Percentiles rank a stretch among this genome's conserved stretches.
Conservation (phyloP, 139 green algal genomes). For the Nannochloris sp. region DNA sequence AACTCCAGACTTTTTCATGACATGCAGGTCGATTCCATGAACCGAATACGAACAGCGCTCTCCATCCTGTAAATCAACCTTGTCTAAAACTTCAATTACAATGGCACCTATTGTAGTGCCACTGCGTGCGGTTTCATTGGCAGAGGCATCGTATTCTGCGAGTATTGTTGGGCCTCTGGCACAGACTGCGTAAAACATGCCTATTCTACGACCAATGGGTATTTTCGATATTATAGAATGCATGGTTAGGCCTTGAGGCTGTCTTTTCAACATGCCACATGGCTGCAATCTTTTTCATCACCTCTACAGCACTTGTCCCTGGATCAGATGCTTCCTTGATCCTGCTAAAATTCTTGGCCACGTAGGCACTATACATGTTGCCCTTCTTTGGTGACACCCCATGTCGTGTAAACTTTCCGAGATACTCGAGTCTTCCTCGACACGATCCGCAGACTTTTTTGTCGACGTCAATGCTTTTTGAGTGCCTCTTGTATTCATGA, state of each 20-base stretch:
- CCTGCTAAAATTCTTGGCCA: constrained; percentile 23
- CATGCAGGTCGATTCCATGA: constrained; percentile 81
- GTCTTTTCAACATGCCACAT: constrained; percentile 17
- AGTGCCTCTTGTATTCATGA: constrained; percentile 42
- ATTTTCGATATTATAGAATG: no score
- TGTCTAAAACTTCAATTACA: constrained; percentile 53
- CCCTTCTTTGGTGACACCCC: constrained; percentile 30
- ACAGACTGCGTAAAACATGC: no score
- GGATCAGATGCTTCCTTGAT: constrained; percentile 1
- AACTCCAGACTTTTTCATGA: constrained; percentile 61
- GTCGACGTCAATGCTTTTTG: constrained; percentile 42
- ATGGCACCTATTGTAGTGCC: not conserved
- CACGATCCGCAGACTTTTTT: constrained; percentile 44
- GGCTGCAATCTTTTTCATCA: constrained; percentile 29
- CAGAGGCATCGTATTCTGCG: no score
- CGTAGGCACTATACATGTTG: constrained; percentile 19
- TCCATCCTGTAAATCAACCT: constrained; percentile 43
- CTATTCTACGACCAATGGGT: constrained; percentile 28
- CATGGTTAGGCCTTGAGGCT: no score
- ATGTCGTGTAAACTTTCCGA: constrained; percentile 42
- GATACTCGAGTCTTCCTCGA: constrained; percentile 23
- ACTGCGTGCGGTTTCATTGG: no score
- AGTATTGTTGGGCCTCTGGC: no score
- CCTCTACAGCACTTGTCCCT: constrained; percentile 20
- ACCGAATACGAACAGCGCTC: constrained; percentile 11